Evolutionary conservation across 2,329 filamentous ascomycete genomes (phyloP).

Genomic region (Hypomyces perniciosus): DNA sequence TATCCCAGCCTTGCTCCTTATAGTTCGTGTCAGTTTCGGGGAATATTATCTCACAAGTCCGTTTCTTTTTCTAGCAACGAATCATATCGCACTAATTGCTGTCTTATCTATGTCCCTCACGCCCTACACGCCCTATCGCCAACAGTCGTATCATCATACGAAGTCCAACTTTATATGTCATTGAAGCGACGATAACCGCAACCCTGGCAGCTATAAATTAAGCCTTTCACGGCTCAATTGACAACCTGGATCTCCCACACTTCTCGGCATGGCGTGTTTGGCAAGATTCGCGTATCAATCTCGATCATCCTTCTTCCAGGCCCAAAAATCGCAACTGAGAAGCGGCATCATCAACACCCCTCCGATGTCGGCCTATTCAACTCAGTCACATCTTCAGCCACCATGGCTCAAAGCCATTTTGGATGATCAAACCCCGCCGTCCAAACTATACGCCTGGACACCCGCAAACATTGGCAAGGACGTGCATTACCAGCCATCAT

Average conservation of each 20-base stretch:
- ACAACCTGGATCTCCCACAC: not conserved
- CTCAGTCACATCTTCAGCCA: slow-evolving; percentile 20
- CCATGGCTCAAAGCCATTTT: slow-evolving; percentile 31
- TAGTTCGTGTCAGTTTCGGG: too few relatives aligned
- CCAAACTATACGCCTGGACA: slow-evolving; percentile 34
- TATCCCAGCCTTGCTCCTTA: too few relatives aligned
- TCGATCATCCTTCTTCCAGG: not conserved
- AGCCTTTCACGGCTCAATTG: too few relatives aligned
- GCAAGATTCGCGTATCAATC: not conserved
- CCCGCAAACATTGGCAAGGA: slow-evolving; percentile 22
- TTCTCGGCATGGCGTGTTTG: not conserved
- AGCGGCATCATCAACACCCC: not conserved
- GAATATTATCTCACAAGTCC: too few relatives aligned
- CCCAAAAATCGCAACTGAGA: not conserved
- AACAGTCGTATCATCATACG: too few relatives aligned
- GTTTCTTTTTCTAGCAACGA: too few relatives aligned
- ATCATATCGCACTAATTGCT: too few relatives aligned
- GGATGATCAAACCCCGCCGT: slow-evolving; percentile 20
- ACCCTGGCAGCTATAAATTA: too few relatives aligned
- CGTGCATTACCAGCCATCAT: not conserved
- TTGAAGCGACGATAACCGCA: too few relatives aligned
- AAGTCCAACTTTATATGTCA: too few relatives aligned
- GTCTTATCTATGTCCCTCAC: too few relatives aligned
- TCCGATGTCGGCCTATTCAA: slow-evolving; percentile 2
- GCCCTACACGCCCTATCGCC: too few relatives aligned